Conservation (phyloP, 805 yeast species). For the Pichia scutulata region DNA sequence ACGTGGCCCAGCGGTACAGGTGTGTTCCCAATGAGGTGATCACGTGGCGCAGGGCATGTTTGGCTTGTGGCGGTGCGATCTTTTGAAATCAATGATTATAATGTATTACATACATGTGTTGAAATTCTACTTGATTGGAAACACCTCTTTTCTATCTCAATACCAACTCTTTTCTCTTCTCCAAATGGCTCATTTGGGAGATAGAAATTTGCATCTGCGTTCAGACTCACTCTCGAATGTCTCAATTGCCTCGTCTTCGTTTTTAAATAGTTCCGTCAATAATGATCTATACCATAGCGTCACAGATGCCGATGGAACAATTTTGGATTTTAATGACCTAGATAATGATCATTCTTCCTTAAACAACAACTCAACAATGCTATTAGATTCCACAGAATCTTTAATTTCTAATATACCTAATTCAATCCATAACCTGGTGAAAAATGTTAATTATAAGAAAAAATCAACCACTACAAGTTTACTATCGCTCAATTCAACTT, state of each 20-base stretch:
- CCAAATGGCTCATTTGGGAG: not conserved
- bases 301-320: not conserved
- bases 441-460: conserved; percentile 41
- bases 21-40: not conserved
- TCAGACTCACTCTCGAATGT: not conserved
- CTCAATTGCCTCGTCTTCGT: not conserved
- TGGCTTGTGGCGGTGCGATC: too few species aligned
- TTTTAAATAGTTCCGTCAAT: not conserved
- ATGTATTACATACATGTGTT: too few species aligned
- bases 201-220: not conserved
- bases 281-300: not conserved
- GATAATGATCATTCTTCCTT: not conserved
- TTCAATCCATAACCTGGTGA: conserved; percentile 45
- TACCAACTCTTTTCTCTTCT: not conserved
- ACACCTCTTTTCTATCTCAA: not conserved
- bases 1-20: not conserved
- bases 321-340: not conserved
- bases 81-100: too few species aligned
- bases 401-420: conserved; percentile 3
- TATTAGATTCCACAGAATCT: conserved; percentile 3
- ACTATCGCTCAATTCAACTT: conserved; percentile 26
- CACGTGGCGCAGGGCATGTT: not conserved
- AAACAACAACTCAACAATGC: not conserved
- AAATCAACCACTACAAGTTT: conserved; percentile 25
- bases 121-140: too few species aligned